A percentile compares a stretch with the other conserved stretches of the same genome.
Evolutionary conservation across 2,329 filamentous ascomycete genomes (phyloP).

Genomic region (Bipolaris gigantea): DNA sequence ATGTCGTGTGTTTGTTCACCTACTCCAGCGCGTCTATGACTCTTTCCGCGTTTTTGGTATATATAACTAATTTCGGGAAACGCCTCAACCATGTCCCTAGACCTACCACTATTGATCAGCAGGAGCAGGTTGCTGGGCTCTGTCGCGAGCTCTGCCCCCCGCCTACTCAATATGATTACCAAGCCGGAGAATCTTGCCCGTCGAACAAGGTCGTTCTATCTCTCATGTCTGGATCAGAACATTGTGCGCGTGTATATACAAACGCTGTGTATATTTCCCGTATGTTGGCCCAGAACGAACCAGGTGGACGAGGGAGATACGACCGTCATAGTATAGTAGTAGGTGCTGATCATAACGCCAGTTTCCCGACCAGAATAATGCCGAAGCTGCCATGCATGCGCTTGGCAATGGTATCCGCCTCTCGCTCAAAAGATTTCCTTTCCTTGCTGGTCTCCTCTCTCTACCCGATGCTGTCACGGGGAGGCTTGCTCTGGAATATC

Average conservation of each 20-base stretch:
- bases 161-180: slow-evolving; percentile 30
- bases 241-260: slow-evolving; percentile 39
- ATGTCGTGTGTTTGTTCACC: slow-evolving; percentile 31
- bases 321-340: neutral
- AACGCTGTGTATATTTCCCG: slow-evolving; percentile 36
- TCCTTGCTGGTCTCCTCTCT: slow-evolving; percentile 36
- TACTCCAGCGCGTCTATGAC: slow-evolving; percentile 24
- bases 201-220: slow-evolving; percentile 29
- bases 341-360: slow-evolving; percentile 7
- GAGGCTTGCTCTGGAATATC: slow-evolving; percentile 33
- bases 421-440: slow-evolving; percentile 33
- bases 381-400: slow-evolving; percentile 31
- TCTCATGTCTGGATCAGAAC: slow-evolving; percentile 38
- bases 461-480: slow-evolving; percentile 29
- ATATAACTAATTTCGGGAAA: slow-evolving; percentile 20
- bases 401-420: slow-evolving; percentile 28
- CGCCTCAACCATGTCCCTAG: slow-evolving; percentile 25
- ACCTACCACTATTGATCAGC: slow-evolving; percentile 22
- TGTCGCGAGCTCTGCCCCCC: slow-evolving; percentile 22
- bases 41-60: slow-evolving; percentile 19
- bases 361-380: slow-evolving; percentile 34
- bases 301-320: neutral
- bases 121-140: slow-evolving; percentile 19
- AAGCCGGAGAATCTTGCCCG: slow-evolving; percentile 23
- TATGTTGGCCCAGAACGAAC: slow-evolving; percentile 3